Base-by-base conservation (phyloP, 2,329 filamentous ascomycete genomes). In the Claviceps sorghi region DNA sequence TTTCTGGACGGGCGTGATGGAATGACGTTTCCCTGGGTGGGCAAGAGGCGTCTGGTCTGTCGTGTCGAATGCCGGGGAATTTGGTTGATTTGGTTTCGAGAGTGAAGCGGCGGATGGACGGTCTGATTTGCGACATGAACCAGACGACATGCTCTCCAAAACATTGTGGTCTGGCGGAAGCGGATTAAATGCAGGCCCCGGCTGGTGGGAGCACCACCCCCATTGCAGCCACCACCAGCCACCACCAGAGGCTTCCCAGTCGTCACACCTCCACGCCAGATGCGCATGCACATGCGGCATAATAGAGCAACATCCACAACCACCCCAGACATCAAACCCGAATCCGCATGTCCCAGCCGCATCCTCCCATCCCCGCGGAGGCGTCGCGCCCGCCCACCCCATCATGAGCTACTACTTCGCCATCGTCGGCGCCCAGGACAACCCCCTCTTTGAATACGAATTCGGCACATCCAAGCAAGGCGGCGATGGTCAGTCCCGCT, bases 361-460 rank as follows among this genome's bases (percentile, higher is more conserved):
- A 47, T 21, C 44, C 29, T 32, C 44, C 44, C 29, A 32, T 34
- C 29, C 32, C 44, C 41, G 41, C 49, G 22, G 30, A 29, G 43
- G 49, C 42, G 42, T 48, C 44, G 52, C 52, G 13, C 49, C 46
- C 46, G 32, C 19, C 42, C 34, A 30, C 13, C 30, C 53, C 58
- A 75, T 60, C 58, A 97, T 97, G 93, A 96, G 90, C 55, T 98
- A 97, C 77, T 96, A 96, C 75, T 97, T 98, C 72, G 87, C 87
- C 65, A 95, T 98, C 60, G 82, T 98, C 67, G 93, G 90, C 64
- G 94, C 89, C 22, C 87, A 88, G 62, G 93, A 98, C 74, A 94
- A 91, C 65, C 91, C 93, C 36, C 80, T 98, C 59, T 98, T 97
- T 72, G 91, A 95, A 72, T 82, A 94, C 69, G 90, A 95, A 65